Conservation (phyloP, 768 basidiomycete species). For the Lactifluus rugatus region DNA sequence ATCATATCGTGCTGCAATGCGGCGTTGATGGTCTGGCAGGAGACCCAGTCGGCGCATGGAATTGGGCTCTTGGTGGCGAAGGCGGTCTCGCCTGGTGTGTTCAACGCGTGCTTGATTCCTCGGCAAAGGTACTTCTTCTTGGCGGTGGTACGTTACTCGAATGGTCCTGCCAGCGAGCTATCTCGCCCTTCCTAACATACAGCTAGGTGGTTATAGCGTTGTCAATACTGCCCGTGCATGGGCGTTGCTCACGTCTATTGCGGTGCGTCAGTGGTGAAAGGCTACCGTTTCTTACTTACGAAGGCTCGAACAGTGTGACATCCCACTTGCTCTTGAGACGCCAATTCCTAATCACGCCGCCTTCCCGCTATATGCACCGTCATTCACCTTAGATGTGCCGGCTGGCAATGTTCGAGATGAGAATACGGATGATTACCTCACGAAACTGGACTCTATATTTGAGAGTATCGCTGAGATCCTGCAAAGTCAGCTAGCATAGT, state of each 20-base stretch:
- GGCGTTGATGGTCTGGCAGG: constrained; percentile 82
- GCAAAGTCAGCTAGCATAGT: neutral
- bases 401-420: constrained; percentile 64
- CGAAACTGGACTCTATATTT: constrained; percentile 30
- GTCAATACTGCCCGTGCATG: constrained; percentile 82
- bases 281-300: neutral
- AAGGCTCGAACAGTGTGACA: constrained; percentile 35
- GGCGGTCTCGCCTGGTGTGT: constrained; percentile 64
- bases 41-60: constrained; percentile 68
- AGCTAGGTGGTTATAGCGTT: constrained; percentile 69
- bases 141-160: constrained; percentile 50
- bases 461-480: constrained; percentile 17
- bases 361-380: constrained; percentile 69
- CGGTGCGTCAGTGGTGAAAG: constrained; percentile 37
- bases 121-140: constrained; percentile 58
- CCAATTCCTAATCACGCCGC: constrained; percentile 68
- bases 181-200: neutral
- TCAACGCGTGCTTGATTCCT: constrained; percentile 37
- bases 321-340: constrained; percentile 45
- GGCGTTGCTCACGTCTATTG: constrained; percentile 70
- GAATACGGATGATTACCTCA: constrained; percentile 53
- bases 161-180: neutral
- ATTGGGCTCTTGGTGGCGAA: constrained; percentile 51
- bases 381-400: constrained; percentile 71
- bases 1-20: constrained; percentile 76